Evolutionary conservation across 1,284 basidiomycete genomes (phyloP), one percentile per base, ranked within the genome.

Genomic region (Ceratobasidium sp.): DNA sequence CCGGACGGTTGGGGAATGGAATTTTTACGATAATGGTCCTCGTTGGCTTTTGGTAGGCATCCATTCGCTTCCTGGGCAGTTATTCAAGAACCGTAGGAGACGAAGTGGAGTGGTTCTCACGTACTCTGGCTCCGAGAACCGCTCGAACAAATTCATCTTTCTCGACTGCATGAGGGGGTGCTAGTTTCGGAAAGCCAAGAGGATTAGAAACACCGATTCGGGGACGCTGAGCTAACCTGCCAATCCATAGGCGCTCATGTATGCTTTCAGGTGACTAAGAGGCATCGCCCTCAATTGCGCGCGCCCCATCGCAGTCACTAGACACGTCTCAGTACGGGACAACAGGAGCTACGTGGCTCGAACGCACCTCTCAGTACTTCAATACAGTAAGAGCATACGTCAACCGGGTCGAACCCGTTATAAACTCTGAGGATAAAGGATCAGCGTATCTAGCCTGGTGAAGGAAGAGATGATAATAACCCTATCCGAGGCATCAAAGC

Each of bases 361-460:
- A 29, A n/a, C 61, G 8, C 49, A 56, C 65, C 65, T 68, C 49
- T 68, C 37, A 68, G 24, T 3, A 68, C 65, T 43, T 68, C 65
- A 22, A 68, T 68, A 27, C 65, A 68, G 27, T 68, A 68, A 11
- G 65, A 68, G 43, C 65, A 68, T 11, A 68, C 65, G 51, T 68
- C 65, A 16, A 56, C 65, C 16, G 65, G 65, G 51, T 68, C 65
- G 43, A 68, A 68, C 34, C 65, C 65, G 27, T 68, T 68, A 24
- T 68, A 68, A 14, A 68, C 65, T 54, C 65, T 68, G 39, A 39
- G 51, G 27, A 37, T 37, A 37, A 31, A n/a, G 24, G 8, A 34
- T 59, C 19, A 59, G 16, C 37, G 27, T 59, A 19, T 19, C 37
- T 6, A 6, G 34, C 7, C n/a, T 34, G 19, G 13, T 2, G 3